Conservation (phyloP, 2,329 filamentous ascomycete species). For the Apiospora malaysiana region DNA sequence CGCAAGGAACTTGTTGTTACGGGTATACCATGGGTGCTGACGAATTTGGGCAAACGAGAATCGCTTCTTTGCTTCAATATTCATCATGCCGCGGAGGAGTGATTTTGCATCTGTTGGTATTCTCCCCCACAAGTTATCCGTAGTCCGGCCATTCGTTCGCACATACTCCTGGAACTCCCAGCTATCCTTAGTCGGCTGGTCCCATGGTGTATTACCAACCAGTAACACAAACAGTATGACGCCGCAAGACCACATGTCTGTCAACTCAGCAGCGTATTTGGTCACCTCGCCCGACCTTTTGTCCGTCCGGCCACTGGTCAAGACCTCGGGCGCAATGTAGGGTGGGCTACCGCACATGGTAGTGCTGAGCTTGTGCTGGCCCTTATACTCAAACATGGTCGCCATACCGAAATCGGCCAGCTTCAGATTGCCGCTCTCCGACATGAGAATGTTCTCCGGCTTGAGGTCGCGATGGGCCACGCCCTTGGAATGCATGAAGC, state of each 20-base stretch:
- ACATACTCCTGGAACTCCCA: slow-evolving; percentile 93
- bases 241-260: slow-evolving; percentile 96
- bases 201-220: slow-evolving; percentile 97
- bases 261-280: slow-evolving; percentile 78
- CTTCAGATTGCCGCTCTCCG: slow-evolving; percentile 84
- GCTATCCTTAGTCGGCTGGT: slow-evolving; percentile 83
- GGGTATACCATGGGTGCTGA: slow-evolving; percentile 93
- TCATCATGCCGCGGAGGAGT: slow-evolving; percentile 91
- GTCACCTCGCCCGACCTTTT: slow-evolving; percentile 54
- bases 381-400: slow-evolving; percentile 90
- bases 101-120: slow-evolving; percentile 78
- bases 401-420: slow-evolving; percentile 97
- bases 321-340: slow-evolving; percentile 95
- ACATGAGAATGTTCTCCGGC: slow-evolving; percentile 94
- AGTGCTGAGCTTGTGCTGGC: slow-evolving; percentile 78
- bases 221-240: slow-evolving; percentile 97
- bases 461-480: slow-evolving; percentile 92
- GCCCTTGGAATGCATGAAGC: slow-evolving; percentile 95
- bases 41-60: slow-evolving; percentile 89
- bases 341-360: slow-evolving; percentile 96
- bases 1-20: slow-evolving; percentile 77
- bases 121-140: slow-evolving; percentile 84
- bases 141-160: slow-evolving; percentile 77
- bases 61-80: slow-evolving; percentile 72
- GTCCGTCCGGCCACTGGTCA: slow-evolving; percentile 56